These are phyloP conservation scores for Kockiozyma suomiensis DNA, from an alignment of 805 yeast genomes.

Conservation along the genomic window DNA sequence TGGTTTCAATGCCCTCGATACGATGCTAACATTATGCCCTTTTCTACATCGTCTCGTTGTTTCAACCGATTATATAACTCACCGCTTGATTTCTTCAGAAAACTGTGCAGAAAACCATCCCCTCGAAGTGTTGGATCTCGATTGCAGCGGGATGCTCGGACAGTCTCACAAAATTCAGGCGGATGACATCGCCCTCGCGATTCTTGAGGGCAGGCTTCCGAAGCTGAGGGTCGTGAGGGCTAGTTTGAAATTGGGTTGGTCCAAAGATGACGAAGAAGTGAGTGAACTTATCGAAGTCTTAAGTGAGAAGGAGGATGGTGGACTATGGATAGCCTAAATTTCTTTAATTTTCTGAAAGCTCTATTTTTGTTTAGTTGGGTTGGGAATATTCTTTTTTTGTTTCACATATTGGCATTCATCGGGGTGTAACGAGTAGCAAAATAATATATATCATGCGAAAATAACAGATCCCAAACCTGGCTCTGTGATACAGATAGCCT, in stretches of 20 bases:
- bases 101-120: slow-evolving; percentile 50
- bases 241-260: slow-evolving; percentile 84
- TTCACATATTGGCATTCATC: not conserved
- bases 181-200: slow-evolving; percentile 82
- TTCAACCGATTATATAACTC: slow-evolving; percentile 76
- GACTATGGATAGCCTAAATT: slow-evolving; percentile 53
- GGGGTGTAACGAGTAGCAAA: not conserved
- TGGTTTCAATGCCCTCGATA: slow-evolving; percentile 68
- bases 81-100: slow-evolving; percentile 46
- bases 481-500: slow-evolving; percentile 57
- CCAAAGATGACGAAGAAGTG: slow-evolving; percentile 56
- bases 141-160: slow-evolving; percentile 82
- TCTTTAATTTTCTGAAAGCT: not conserved
- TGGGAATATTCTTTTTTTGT: not conserved
- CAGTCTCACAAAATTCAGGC: slow-evolving; percentile 83
- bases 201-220: slow-evolving; percentile 77
- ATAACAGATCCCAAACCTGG: slow-evolving; percentile 57
- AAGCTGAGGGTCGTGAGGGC: slow-evolving; percentile 62
- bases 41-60: slow-evolving; percentile 62
- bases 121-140: slow-evolving; percentile 64
- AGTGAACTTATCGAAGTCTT: slow-evolving; percentile 66
- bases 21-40: slow-evolving; percentile 75
- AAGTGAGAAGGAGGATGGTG: slow-evolving; percentile 77
- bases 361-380: not conserved
- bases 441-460: not conserved